These are phyloP conservation scores for Oehlia diaphana DNA, from an alignment of 192 early-diverging fungal genomes.

Conservation along the genomic window DNA sequence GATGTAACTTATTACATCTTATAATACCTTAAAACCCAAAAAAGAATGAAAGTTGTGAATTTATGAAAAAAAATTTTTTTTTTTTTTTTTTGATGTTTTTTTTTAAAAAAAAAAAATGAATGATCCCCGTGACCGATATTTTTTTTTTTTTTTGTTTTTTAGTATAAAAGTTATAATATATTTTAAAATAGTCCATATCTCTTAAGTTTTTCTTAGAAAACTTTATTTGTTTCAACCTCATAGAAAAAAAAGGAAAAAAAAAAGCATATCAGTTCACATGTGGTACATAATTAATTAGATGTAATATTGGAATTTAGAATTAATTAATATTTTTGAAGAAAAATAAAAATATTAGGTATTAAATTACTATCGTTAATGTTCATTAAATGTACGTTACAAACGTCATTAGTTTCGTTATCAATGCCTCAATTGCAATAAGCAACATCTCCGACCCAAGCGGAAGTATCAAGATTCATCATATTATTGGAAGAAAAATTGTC, in stretches of 20 bases:
- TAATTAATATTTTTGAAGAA: background rate
- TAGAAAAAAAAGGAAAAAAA: slow-evolving; percentile 1
- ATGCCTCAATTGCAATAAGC: background rate
- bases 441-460: slow-evolving; percentile 18
- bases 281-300: background rate
- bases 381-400: background rate
- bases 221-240: slow-evolving; percentile 10
- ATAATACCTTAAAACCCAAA: background rate
- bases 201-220: slow-evolving; percentile 12
- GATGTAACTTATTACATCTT: background rate
- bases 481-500: background rate
- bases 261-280: slow-evolving; percentile 17
- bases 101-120: background rate
- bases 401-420: background rate
- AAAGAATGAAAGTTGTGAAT: background rate
- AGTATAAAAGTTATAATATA: background rate
- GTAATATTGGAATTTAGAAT: background rate
- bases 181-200: background rate
- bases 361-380: background rate
- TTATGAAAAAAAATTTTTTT: background rate
- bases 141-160: background rate
- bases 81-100: background rate
- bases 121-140: slow-evolving; percentile 1
- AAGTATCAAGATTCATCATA: slow-evolving; percentile 5
- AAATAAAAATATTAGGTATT: background rate